These are phyloP conservation scores for Periconia sp. DNA, from an alignment of 2,329 filamentous ascomycete genomes.

Conservation along the genomic window DNA sequence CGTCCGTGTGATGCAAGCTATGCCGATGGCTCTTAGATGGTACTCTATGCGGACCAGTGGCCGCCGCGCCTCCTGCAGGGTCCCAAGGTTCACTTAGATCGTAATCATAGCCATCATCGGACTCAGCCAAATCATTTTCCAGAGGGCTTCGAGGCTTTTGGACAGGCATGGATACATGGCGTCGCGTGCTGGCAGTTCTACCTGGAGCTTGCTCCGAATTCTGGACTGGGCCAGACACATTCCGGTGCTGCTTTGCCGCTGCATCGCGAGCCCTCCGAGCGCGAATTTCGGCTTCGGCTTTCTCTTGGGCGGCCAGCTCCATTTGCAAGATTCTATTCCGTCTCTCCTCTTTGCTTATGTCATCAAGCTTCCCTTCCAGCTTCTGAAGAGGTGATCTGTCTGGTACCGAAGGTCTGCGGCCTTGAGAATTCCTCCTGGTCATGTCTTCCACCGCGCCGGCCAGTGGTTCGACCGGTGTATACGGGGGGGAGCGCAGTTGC, in stretches of 20 bases:
- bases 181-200: constrained; percentile 27
- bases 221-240: constrained; percentile 34
- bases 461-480: constrained; percentile 35
- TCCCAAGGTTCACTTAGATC: constrained; percentile 46
- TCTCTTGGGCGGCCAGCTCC: constrained; percentile 74
- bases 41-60: constrained; percentile 18
- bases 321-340: constrained; percentile 83
- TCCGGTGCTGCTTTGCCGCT: constrained; percentile 36
- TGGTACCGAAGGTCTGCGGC: constrained; percentile 65
- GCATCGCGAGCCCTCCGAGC: constrained; percentile 38
- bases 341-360: constrained; percentile 96
- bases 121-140: constrained; percentile 31
- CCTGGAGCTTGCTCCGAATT: constrained; percentile 16
- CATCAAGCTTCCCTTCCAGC: constrained; percentile 87
- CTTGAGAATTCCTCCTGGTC: constrained; percentile 23
- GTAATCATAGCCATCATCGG: constrained; percentile 32
- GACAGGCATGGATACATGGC: constrained; percentile 43
- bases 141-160: constrained; percentile 27
- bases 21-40: constrained; percentile 22
- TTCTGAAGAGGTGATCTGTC: constrained; percentile 91
- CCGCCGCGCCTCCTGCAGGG: constrained; percentile 27
- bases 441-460: constrained; percentile 30
- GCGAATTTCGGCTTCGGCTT: constrained; percentile 52
- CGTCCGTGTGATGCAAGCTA: constrained; percentile 20
- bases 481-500: constrained; percentile 38